Evolutionary conservation across 176 grass and related monocot genomes (phyloP).

Genomic region (Carex littledalei): DNA sequence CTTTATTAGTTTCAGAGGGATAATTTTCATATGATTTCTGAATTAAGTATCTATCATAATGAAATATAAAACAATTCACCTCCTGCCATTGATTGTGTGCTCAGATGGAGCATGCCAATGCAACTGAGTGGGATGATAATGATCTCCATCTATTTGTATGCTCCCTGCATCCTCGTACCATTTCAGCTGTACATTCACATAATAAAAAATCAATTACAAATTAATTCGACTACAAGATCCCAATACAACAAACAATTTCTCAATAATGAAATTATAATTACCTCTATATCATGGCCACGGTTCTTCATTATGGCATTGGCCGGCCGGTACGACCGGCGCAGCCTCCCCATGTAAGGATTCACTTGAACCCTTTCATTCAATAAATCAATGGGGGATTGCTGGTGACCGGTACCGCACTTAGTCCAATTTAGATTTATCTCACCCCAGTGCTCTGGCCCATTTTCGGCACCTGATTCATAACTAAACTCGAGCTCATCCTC

Average conservation of each 20-base stretch:
- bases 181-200: conserved; percentile 26
- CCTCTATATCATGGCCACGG: conserved; percentile 64
- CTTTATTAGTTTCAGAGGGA: no score
- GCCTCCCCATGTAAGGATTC: conserved; percentile 29
- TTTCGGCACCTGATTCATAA: conserved; percentile 26
- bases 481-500: conserved; percentile 53
- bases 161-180: conserved; percentile 44
- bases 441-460: conserved; percentile 60
- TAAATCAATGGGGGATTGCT: conserved; percentile 77
- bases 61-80: neutral
- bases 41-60: neutral
- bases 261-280: neutral
- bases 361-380: conserved; percentile 22
- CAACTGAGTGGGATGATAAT: conserved; percentile 44
- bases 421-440: conserved; percentile 52
- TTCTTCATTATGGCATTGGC: conserved; percentile 46
- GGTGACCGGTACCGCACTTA: conserved; percentile 29
- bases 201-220: neutral
- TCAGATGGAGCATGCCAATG: conserved; percentile 87
- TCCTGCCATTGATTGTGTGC: conserved; percentile 52
- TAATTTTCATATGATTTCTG: neutral
- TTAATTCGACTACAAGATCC: neutral
- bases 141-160: conserved; percentile 39
- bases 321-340: conserved; percentile 38
- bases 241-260: no score